Evolutionary conservation across 129 eudicot species (phyloP), one percentile per base, ranked within the genome.

Genomic region (Lactuca saligna): DNA sequence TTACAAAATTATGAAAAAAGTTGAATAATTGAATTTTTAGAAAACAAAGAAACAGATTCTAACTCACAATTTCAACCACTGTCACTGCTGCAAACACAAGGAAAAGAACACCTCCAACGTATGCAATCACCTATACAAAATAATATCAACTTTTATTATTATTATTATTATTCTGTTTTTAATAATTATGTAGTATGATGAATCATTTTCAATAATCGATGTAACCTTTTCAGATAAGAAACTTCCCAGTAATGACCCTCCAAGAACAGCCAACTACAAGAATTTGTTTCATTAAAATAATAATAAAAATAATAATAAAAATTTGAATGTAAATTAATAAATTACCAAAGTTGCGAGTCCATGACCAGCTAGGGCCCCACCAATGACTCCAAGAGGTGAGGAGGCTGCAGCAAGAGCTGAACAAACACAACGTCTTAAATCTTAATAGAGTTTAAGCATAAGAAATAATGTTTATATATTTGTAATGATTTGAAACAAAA

Each of bases 321-420:
- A 48, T 37, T 48, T 57, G 60, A 25, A 77, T 35, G 57, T 50
- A 8, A 76, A 33, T 82, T 86, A 92, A 60, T 46, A 7, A 76
- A 41, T 82, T 87, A 93, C 99, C 97, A 93, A 58, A 54, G 97
- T 89, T 73, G 98, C 98, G 44, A 76, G 86, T 67, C 98, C 98
- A 78, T 93, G 99, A 73, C 99, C 99, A 57, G 95, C 95, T 17
- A 93, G 80, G 54, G 99, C 92, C 63, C 99, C 97, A 13, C 90
- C 99, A 51, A 93, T 78, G 78, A 89, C 97, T 79, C 98, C 98
- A 75, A 93, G 92, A 54, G 97, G 99, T 32, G 97, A 93, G 14
- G 97, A 89, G 80, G 96, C 95, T 48, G 98, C 98, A 71, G 95
- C 96, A 65, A 93, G 89, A 74, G 97, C 97, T 93, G 83, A 63